Base-by-base conservation (phyloP, 345 rosid species). In the Populus alba region DNA sequence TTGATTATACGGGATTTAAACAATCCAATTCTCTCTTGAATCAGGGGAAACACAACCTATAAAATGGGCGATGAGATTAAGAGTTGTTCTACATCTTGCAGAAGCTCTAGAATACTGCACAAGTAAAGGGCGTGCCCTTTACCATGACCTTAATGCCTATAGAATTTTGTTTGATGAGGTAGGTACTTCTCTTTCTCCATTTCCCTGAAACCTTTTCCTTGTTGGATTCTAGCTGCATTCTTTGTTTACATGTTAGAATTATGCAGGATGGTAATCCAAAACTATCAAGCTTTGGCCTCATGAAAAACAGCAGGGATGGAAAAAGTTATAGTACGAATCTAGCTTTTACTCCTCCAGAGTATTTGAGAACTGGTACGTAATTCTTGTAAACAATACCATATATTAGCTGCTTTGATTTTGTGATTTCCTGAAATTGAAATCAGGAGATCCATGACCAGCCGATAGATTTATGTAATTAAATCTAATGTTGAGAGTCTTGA, bases 331-430 rank as follows among this genome's bases (percentile, higher is more conserved):
- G 99, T 68, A 95, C 99, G 37, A 96, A 96, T 80, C 79, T 94
- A 41, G 99, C 97, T 37, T 93, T 96, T 81, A 93, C 99, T 77
- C 99, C 99, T 76, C 99, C 97, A 0, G 99, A 96, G 87, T 96
- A 93, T 85, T 78, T 96, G 87, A 89, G 95, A 82, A 93, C 99
- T 75, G 99, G 99, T 93, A 72, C 25, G 83, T 38, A 49, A 55
- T 73, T 49, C 29, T 18, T 31, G 27, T 18, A 47, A 23, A 13
- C 29, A 62, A 8, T n/a, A 18, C 6, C 10, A 63, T 35, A 7
- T 75, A 20, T 29, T 59, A 47, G 27, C 62, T 8, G 27, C 53
- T 20, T 15, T 65, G 33, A 25, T 45, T 12, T 74, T 61, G 0
- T 66, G 35, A 51, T 33, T 53, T 29, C 5, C 7, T 53, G n/a